These are phyloP conservation scores for Colletotrichum australisinense DNA, from an alignment of 2,329 filamentous ascomycete genomes.

Conservation along the genomic window DNA sequence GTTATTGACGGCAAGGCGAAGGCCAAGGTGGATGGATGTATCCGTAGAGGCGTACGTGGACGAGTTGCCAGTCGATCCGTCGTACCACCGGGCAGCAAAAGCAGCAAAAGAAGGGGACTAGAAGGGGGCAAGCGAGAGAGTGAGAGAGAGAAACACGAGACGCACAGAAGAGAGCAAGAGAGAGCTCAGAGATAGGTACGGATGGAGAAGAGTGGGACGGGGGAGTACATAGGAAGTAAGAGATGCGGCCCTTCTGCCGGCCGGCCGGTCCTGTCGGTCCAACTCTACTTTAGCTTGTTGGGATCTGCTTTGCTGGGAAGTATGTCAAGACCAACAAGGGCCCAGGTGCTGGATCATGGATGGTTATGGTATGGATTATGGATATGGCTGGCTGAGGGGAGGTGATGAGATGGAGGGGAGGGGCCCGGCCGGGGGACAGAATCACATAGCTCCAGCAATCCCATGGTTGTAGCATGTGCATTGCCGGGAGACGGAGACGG, in stretches of 20 bases:
- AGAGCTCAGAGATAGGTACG: neutral
- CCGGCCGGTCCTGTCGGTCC: neutral
- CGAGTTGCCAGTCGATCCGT: slow-evolving; percentile 3
- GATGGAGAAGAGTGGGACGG: neutral
- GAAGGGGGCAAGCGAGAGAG: neutral
- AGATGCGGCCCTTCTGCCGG: neutral
- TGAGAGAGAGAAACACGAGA: neutral
- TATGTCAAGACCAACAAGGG: too few species aligned
- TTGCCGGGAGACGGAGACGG: slow-evolving; percentile 24
- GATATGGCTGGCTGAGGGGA: slow-evolving; percentile 26
- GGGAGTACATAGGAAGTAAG: neutral
- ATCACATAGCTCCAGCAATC: slow-evolving; percentile 31
- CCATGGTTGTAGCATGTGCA: slow-evolving; percentile 31
- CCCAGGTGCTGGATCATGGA: too few species aligned
- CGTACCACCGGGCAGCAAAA: neutral
- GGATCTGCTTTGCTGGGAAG: neutral
- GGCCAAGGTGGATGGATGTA: neutral
- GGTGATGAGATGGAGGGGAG: slow-evolving; percentile 18
- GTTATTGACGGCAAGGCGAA: neutral
- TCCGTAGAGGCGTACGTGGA: slow-evolving; percentile 2
- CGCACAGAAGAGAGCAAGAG: neutral
- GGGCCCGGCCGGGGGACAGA: slow-evolving; percentile 4
- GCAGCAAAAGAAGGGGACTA: neutral
- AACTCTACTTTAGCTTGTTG: slow-evolving; percentile 8
- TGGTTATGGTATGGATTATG: neutral